Percentiles rank a stretch among this genome's conserved stretches.
Conservation (phyloP, 2,329 filamentous ascomycete genomes). For the Exophiala phaeomuriformis region DNA sequence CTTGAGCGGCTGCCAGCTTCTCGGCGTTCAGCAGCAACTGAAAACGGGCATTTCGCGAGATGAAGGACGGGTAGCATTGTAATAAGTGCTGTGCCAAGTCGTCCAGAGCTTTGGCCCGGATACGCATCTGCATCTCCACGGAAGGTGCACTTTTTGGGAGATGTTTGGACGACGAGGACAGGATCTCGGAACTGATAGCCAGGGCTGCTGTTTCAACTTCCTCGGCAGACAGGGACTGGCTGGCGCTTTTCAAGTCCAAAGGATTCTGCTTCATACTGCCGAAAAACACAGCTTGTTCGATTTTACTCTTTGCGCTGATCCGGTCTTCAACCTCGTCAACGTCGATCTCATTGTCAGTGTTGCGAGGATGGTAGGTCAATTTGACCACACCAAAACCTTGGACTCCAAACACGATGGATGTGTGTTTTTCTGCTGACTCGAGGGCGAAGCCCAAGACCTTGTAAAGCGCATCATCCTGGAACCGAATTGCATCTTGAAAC, state of each 20-base stretch:
- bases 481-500: constrained; percentile 82
- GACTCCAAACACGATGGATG: constrained; percentile 48
- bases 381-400: constrained; percentile 53
- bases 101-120: constrained; percentile 64
- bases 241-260: constrained; percentile 69
- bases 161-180: constrained; percentile 67
- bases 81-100: constrained; percentile 67
- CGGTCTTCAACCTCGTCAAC: constrained; percentile 34
- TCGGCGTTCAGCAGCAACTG: constrained; percentile 81
- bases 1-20: constrained; percentile 71
- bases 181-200: constrained; percentile 70
- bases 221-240: constrained; percentile 57
- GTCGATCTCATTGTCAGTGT: constrained; percentile 42
- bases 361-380: constrained; percentile 28
- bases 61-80: constrained; percentile 53
- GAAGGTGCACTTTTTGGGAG: constrained; percentile 67
- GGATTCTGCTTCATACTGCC: constrained; percentile 74
- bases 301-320: constrained; percentile 76
- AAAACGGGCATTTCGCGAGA: constrained; percentile 68
- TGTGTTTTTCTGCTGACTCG: constrained; percentile 40
- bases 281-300: constrained; percentile 93
- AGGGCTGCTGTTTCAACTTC: constrained; percentile 73
- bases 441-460: constrained; percentile 44
- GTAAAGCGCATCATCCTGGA: constrained; percentile 51
- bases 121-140: constrained; percentile 70